Percentiles rank a stretch among this genome's conserved stretches.
phyloP scores from a whole-genome alignment of 2,329 filamentous ascomycete species.

The Alternaria atra region DNA sequence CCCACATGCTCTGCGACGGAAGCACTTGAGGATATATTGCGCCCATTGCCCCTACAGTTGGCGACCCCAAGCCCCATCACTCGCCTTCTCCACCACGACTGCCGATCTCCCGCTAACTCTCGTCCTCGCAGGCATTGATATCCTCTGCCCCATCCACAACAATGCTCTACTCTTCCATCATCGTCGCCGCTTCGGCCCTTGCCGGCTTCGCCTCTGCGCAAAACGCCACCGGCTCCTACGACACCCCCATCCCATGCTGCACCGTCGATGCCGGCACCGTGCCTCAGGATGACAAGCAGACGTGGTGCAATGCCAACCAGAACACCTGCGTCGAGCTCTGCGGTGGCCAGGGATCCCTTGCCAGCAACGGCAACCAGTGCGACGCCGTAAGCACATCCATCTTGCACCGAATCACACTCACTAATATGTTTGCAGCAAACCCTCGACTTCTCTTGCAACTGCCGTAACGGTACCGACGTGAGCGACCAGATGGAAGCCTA shows the following conservation, averaged over 20 bases:
- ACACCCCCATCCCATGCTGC: slow-evolving; percentile 49
- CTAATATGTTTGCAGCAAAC: slow-evolving; percentile 53
- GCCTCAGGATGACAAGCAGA: slow-evolving; percentile 44
- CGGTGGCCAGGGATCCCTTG: slow-evolving; percentile 54
- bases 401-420: background rate
- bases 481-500: slow-evolving; percentile 55
- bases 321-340: slow-evolving; percentile 70
- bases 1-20: background rate
- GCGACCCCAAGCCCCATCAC: slow-evolving; percentile 1
- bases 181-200: slow-evolving; percentile 59
- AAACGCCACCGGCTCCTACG: slow-evolving; percentile 42
- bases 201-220: slow-evolving; percentile 57
- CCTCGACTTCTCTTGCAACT: slow-evolving; percentile 66
- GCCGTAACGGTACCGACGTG: slow-evolving; percentile 65
- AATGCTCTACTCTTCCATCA: slow-evolving; percentile 60
- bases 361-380: slow-evolving; percentile 62
- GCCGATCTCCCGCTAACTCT: slow-evolving; percentile 38
- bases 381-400: slow-evolving; percentile 60
- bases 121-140: slow-evolving; percentile 49
- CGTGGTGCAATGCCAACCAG: slow-evolving; percentile 67
- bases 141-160: slow-evolving; percentile 35
- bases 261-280: slow-evolving; percentile 56
- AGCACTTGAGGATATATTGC: slow-evolving; percentile 7
- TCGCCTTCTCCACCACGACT: slow-evolving; percentile 17
- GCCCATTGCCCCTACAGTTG: slow-evolving; percentile 18